Base-by-base conservation (phyloP, 768 basidiomycete genomes). In the Crepidotus variabilis region DNA sequence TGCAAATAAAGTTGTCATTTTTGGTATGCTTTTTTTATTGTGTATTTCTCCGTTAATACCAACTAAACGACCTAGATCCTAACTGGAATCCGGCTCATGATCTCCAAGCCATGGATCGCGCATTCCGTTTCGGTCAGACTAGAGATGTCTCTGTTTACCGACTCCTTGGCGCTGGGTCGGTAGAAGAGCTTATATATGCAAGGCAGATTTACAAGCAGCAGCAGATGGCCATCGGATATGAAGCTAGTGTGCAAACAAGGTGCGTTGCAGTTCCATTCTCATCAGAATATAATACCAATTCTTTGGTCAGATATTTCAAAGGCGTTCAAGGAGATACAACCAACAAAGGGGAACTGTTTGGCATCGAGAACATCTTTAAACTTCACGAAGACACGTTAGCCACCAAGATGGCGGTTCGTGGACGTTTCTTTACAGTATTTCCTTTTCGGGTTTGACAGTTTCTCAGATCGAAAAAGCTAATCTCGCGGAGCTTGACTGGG, bases 21-120 rank as follows among this genome's bases (percentile, higher is more conserved):
- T 96, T 67, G 90, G 88, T 87, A 59, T 62, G 82, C 47, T 36
- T 11, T 10, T 22, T 23, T 35, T 60, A 52, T 33, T n/a, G n/a
- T n/a, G n/a, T n/a, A n/a, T 7, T 50, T 43, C 48, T 22, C 39
- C 18, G 16, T 43, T 21, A 24, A 46, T 20, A 63, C 56, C 61
- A 32, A 56, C 55, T 60, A 20, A 43, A 32, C 53, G 32, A 20
- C 13, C 18, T 61, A 90, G 92, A 95, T 72, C 94, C 95, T 2
- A 92, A 93, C 61, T 98, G 95, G 95, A 98, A 98, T 71, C 96
- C 96, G 5, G 92, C 95, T 0, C 91, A 97, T 62, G 96, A 99
- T 67, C 72, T 98, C 7, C 96, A 93, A 67, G 92, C 92, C 2
- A 92, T 92, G 88, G 92, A 93, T 58, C 80, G 83, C 54, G 91